Conservation (phyloP, 257 asterid genomes). For the Ilex asprella region DNA sequence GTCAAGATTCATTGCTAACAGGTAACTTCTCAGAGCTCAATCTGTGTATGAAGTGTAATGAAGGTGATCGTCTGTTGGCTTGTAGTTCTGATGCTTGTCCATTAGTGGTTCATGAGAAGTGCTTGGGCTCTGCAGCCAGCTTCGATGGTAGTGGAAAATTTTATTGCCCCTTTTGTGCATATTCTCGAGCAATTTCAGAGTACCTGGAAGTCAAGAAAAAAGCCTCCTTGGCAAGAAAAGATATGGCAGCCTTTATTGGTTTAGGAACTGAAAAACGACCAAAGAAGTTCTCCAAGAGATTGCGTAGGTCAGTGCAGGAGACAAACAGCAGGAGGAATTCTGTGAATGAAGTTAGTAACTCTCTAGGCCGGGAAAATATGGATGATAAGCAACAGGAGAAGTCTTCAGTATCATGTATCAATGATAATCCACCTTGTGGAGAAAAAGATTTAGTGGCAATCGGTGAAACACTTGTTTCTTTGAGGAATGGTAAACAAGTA, state of each 20-base stretch:
- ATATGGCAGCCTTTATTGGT: slow-evolving; percentile 34
- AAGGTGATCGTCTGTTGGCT: slow-evolving; percentile 36
- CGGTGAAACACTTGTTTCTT: slow-evolving; percentile 10
- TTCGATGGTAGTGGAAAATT: slow-evolving; percentile 40
- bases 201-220: slow-evolving; percentile 38
- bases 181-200: slow-evolving; percentile 51
- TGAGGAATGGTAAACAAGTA: slow-evolving; percentile 15
- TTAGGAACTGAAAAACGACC: slow-evolving; percentile 17
- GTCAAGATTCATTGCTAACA: slow-evolving; percentile 42
- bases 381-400: slow-evolving; percentile 23
- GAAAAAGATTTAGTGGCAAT: slow-evolving; percentile 14
- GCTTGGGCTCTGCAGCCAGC: slow-evolving; percentile 45
- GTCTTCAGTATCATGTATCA: slow-evolving; percentile 21
- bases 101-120: slow-evolving; percentile 45
- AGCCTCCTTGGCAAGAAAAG: slow-evolving; percentile 43
- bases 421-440: slow-evolving; percentile 19
- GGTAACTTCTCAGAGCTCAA: slow-evolving; percentile 29
- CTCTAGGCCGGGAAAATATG: slow-evolving; percentile 16
- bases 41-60: slow-evolving; percentile 47
- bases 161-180: slow-evolving; percentile 72
- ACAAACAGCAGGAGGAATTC: slow-evolving; percentile 20
- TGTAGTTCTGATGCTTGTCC: slow-evolving; percentile 50
- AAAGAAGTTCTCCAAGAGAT: slow-evolving; percentile 11
- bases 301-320: slow-evolving; percentile 11
- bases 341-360: slow-evolving; percentile 12